Percentiles rank a stretch among this genome's conserved stretches.
Evolutionary conservation across 1,284 basidiomycete genomes (phyloP).

Genomic region (Apiotrichum akiyoshidainum): DNA sequence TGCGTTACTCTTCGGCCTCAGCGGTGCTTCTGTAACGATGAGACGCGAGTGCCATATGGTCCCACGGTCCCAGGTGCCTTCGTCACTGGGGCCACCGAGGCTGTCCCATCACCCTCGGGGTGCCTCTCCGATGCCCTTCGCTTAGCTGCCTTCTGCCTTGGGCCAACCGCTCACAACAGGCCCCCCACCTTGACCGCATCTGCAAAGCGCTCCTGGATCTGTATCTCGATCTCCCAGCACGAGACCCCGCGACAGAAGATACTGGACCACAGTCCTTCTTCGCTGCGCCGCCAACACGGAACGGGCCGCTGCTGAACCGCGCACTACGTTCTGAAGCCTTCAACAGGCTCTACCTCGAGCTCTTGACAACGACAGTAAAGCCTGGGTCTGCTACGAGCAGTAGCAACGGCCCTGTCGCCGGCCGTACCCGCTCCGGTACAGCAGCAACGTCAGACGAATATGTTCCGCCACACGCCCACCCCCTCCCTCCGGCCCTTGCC

Average conservation of each 20-base stretch:
- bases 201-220: constrained; percentile 29
- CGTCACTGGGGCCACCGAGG: too few species aligned
- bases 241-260: not conserved
- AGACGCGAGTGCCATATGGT: too few species aligned
- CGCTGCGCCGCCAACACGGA: constrained; percentile 8
- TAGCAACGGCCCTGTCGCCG: not conserved
- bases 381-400: not conserved
- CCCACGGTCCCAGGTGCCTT: too few species aligned
- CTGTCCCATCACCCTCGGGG: too few species aligned
- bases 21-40: too few species aligned
- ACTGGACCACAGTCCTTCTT: constrained; percentile 11
- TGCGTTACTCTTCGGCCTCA: too few species aligned
- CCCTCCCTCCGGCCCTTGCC: constrained; percentile 1
- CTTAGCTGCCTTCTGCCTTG: not conserved
- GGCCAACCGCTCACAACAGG: constrained; percentile 3
- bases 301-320: constrained; percentile 20
- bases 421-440: not conserved
- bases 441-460: constrained; percentile 5
- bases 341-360: constrained; percentile 20
- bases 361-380: not conserved
- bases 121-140: too few species aligned
- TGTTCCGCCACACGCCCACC: not conserved
- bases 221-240: constrained; percentile 34
- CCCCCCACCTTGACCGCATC: constrained; percentile 26
- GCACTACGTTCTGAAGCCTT: constrained; percentile 28